Evolutionary conservation across 306 rosid genomes (phyloP).

Genomic region (Castanea mollissima): DNA sequence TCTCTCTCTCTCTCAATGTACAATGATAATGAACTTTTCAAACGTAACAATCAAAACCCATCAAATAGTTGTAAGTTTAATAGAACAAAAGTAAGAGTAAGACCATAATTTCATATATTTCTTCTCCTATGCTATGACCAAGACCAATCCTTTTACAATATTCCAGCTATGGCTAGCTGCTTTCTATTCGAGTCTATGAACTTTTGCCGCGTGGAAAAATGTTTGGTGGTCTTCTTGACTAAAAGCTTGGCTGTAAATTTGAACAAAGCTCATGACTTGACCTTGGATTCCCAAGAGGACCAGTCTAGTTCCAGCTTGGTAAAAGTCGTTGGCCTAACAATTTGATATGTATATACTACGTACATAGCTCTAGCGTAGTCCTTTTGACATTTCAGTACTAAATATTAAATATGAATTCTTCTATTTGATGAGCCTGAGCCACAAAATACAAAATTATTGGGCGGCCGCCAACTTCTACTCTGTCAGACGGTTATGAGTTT

Average conservation of each 20-base stretch:
- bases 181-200: background rate
- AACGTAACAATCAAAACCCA: slow-evolving; percentile 23
- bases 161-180: background rate
- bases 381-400: slow-evolving; percentile 6
- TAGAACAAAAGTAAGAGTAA: background rate
- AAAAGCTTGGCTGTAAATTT: background rate
- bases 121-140: background rate
- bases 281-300: slow-evolving; percentile 35
- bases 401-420: background rate
- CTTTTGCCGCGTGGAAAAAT: slow-evolving; percentile 19
- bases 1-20: slow-evolving; percentile 7
- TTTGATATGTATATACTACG: slow-evolving; percentile 5
- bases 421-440: background rate
- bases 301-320: background rate
- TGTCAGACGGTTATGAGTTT: slow-evolving; percentile 16
- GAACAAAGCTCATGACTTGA: background rate
- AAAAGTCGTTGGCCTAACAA: background rate
- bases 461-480: slow-evolving; percentile 11
- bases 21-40: slow-evolving; percentile 34
- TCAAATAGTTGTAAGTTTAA: background rate
- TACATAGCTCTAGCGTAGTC: background rate
- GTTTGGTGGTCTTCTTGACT: slow-evolving; percentile 19
- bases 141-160: background rate
- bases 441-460: background rate
- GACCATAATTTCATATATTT: background rate